Base-by-base conservation (phyloP, 2,329 filamentous ascomycete genomes). In the Fusarium tupiense region DNA sequence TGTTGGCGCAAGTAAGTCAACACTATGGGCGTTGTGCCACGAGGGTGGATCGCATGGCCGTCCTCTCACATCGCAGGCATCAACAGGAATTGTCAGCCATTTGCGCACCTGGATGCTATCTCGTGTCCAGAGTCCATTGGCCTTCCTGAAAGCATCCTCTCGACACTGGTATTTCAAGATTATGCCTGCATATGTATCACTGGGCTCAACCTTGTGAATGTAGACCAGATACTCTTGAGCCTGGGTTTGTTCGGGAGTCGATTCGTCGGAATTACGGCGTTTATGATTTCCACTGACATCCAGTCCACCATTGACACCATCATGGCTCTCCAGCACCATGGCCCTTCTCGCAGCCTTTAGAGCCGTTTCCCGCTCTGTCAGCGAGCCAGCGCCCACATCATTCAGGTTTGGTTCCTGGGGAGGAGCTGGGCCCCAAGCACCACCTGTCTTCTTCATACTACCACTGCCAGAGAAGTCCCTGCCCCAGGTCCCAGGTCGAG, bases 91-190 rank as follows among this genome's bases (percentile, higher is more conserved):
- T 14, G 95, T 88, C 22, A 99, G 88, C 73, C 90, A 92, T 78
- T 94, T 94, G 67, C 95, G 91, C 54, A 91, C 90, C 81, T 98
- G 96, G 41, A 98, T 92, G 72, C 91, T 94, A 80, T 98, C 96
- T 73, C 95, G 94, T 12, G 95, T 94, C 96, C 96, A 99, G 79
- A 99, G 91, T 17, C 96, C 91, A 81, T 99, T 99, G 44, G 94
- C 91, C 81, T 94, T 96, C 67, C 94, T 89, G 74, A 99, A 91
- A 5, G 93, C 89, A 54, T 95, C 92, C 64, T 95, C 91, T 72
- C 93, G 90, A 81, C 96, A 98, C 77, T 94, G 92, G 83, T 97
- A 99, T 77, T 92, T 93, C 74, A 99, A 91, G 60, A 96, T 93
- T 58, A 99, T 91, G 6, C 96, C 96, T 3, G 95, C 95, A 76